Evolutionary conservation across 768 basidiomycete genomes (phyloP).

Genomic region (Galerina marginata): DNA sequence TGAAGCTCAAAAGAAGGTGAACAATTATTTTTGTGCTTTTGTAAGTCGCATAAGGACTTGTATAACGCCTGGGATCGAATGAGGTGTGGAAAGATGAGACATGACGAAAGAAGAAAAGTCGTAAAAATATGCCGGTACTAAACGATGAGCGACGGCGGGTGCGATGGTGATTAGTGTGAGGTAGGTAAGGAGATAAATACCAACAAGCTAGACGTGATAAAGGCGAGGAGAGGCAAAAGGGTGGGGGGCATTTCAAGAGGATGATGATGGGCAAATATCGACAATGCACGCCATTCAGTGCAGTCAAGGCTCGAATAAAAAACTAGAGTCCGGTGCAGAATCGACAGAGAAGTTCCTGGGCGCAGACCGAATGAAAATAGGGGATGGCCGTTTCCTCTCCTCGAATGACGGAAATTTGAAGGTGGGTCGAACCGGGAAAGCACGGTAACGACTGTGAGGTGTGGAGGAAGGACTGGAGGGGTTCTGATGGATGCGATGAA

Average conservation of each 20-base stretch:
- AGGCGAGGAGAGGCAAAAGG: constrained; percentile 7
- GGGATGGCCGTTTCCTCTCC: constrained; percentile 3
- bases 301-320: constrained; percentile 24
- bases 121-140: constrained; percentile 21
- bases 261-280: constrained; percentile 17
- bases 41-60: constrained; percentile 12
- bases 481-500: constrained; percentile 16
- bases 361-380: constrained; percentile 6
- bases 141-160: constrained; percentile 25
- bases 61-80: constrained; percentile 15
- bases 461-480: constrained; percentile 1
- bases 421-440: constrained; percentile 26
- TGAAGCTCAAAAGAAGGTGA: constrained; percentile 38
- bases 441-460: constrained; percentile 24
- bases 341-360: constrained; percentile 18
- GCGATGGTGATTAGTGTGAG: constrained; percentile 34
- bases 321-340: constrained; percentile 25
- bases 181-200: constrained; percentile 41
- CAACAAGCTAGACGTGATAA: constrained; percentile 12
- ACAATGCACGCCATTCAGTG: constrained; percentile 21
- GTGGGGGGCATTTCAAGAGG: constrained; percentile 23
- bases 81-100: constrained; percentile 32
- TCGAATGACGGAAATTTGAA: constrained; percentile 9
- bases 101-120: constrained; percentile 37
- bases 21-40: constrained; percentile 57